Evolutionary conservation across 805 yeast species (phyloP).

Genomic region (Wickerhamiella lipophila): DNA sequence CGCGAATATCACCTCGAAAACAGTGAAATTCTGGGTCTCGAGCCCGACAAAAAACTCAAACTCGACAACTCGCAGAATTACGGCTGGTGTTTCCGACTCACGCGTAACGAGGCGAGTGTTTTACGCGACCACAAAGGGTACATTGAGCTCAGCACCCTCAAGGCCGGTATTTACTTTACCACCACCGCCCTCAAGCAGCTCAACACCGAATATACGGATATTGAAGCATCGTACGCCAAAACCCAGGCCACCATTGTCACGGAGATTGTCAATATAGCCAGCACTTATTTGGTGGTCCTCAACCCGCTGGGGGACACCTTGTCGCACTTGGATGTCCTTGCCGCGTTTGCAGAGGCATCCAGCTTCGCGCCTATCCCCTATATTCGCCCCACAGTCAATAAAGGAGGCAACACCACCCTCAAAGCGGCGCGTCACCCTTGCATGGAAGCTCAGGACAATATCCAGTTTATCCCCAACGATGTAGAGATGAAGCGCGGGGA

Average conservation of each 20-base stretch:
- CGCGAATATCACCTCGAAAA: conserved; percentile 47
- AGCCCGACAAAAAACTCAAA: conserved; percentile 76
- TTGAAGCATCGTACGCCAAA: conserved; percentile 53
- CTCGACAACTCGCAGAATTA: conserved; percentile 75
- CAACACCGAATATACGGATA: conserved; percentile 44
- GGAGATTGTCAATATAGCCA: conserved; percentile 68
- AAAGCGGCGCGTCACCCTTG: conserved; percentile 89
- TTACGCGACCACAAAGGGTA: conserved; percentile 51
- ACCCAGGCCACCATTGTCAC: conserved; percentile 69
- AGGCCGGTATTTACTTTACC: conserved; percentile 90
- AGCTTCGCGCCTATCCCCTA: conserved; percentile 75
- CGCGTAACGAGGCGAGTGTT: conserved; percentile 74
- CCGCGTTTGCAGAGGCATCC: conserved; percentile 72
- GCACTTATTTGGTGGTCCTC: conserved; percentile 70
- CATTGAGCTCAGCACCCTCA: conserved; percentile 76
- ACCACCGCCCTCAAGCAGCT: conserved; percentile 50
- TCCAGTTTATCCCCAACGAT: conserved; percentile 85
- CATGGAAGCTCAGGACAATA: conserved; percentile 80
- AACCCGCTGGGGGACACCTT: conserved; percentile 51
- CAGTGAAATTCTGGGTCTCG: conserved; percentile 56
- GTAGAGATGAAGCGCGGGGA: conserved; percentile 46
- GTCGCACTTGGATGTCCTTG: conserved; percentile 70
- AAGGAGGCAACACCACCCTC: conserved; percentile 35
- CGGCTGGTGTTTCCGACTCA: conserved; percentile 91
- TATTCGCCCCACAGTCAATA: conserved; percentile 56